Evolutionary conservation across 345 rosid species (phyloP).

Genomic region (Syzygium aqueum): DNA sequence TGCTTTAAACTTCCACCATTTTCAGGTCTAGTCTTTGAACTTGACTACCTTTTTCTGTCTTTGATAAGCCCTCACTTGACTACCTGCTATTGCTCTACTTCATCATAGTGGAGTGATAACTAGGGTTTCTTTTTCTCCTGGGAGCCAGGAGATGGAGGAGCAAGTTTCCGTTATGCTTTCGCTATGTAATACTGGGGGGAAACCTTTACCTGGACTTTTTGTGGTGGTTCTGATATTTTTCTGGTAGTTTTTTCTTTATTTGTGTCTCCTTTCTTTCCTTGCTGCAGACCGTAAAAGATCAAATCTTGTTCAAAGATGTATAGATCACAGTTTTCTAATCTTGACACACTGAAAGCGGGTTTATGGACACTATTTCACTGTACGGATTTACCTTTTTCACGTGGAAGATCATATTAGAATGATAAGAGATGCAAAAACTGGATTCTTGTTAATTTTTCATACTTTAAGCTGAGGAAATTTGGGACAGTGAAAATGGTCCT

Average conservation of each 20-base stretch:
- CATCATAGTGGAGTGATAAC: neutral
- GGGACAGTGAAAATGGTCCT: neutral
- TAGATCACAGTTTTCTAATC: neutral
- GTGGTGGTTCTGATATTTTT: neutral
- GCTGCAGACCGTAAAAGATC: neutral
- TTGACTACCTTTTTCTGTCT: neutral
- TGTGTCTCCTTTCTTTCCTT: neutral
- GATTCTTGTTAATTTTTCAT: neutral
- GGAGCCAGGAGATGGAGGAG: neutral
- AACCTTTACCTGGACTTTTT: neutral
- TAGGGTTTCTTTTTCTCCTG: neutral
- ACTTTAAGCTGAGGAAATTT: neutral
- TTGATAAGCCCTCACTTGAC: neutral
- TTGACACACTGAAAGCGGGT: neutral
- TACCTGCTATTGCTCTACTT: neutral
- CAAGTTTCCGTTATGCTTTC: neutral
- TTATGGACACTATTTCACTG: neutral
- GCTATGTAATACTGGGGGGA: neutral
- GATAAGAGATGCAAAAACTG: neutral
- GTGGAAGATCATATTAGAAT: neutral
- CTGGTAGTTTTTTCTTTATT: neutral
- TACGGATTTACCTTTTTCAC: neutral
- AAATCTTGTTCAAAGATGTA: neutral
- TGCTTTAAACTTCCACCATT: slow-evolving; percentile 45
- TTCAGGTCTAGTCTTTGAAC: slow-evolving; percentile 41